Base-by-base conservation (phyloP, 2,329 filamentous ascomycete genomes). In the Nemania diffusa region DNA sequence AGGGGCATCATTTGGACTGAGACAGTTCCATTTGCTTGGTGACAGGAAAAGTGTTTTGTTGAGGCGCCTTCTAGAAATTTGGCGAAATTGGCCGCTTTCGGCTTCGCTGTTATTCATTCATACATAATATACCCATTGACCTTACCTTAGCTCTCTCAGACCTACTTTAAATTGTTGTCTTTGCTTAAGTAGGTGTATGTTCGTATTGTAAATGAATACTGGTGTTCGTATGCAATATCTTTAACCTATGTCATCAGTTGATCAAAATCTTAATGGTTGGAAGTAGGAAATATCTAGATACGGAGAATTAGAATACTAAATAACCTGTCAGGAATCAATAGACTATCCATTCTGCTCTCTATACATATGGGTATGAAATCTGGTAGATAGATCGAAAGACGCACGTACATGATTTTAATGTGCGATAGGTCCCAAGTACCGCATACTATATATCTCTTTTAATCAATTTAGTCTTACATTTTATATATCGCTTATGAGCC, bases 101-200 rank as follows among this genome's bases (percentile, higher is more conserved):
- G 52, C 26, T 59, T 64, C 57, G 50, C 57, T 61, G 37, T 42
- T 61, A 73, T 65, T 65, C 67, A 62, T 65, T 65, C 67, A 62
- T 65, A 67, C 67, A 63, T 74, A 74, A 75, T 75, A 74, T 74
- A 74, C 70, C 72, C 70, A 69, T 72, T 73, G 64, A 71, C 62
- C 57, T 59, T 17, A 48, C 17, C n/a, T 5, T 17, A 17, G 13
- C 11, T n/a, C 9, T 22, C 1, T 17, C 15, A 13, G 20, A n/a
- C 6, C 27, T 52, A 9, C 7, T 34, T 20, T n/a, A n/a, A n/a
- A n/a, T 9, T 17, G 6, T 20, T 22, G 5, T 9, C 46, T 17
- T 15, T 9, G 6, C 34, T 40, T 26, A 9, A 11, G 17, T 52
- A 20, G 27, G n/a, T 34, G 40, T 15, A 7, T n/a, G 40, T 42